Percentiles rank a stretch among this genome's conserved stretches.
phyloP scores from a whole-genome alignment of 2,329 filamentous ascomycete species.

The Teratosphaeria pseudoeucalypti region DNA sequence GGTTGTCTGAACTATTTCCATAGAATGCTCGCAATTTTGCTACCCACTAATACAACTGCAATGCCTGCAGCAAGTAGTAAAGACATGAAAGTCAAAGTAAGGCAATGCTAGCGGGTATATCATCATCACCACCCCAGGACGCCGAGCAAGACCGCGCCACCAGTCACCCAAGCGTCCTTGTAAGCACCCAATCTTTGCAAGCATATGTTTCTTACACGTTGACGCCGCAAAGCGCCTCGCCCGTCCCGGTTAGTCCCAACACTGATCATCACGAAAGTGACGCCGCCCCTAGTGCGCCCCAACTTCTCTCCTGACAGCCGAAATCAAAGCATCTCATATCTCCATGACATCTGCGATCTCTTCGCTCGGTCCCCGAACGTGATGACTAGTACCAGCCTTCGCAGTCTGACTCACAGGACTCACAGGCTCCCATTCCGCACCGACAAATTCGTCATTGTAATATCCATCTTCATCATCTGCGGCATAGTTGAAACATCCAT shows the following conservation, averaged over 20 bases:
- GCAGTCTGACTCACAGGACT: background rate
- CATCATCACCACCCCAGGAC: background rate
- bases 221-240: background rate
- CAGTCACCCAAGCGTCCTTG: background rate
- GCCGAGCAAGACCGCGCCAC: background rate
- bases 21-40: background rate
- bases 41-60: background rate
- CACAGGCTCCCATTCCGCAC: background rate
- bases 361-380: conserved; percentile 21
- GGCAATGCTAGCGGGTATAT: background rate
- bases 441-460: conserved; percentile 6
- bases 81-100: background rate
- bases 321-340: conserved; percentile 8
- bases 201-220: background rate
- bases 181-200: background rate
- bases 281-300: background rate
- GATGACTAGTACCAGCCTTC: conserved; percentile 3
- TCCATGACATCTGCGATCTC: conserved; percentile 25
- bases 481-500: conserved; percentile 18
- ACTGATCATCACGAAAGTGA: background rate
- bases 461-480: conserved; percentile 15
- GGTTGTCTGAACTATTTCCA: background rate
- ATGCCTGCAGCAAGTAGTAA: background rate
- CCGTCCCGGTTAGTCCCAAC: background rate
- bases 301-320: background rate